Percentiles rank a stretch among this genome's conserved stretches.
Conservation (phyloP, 768 basidiomycete species). For the Cystobasidium onofrii region DNA sequence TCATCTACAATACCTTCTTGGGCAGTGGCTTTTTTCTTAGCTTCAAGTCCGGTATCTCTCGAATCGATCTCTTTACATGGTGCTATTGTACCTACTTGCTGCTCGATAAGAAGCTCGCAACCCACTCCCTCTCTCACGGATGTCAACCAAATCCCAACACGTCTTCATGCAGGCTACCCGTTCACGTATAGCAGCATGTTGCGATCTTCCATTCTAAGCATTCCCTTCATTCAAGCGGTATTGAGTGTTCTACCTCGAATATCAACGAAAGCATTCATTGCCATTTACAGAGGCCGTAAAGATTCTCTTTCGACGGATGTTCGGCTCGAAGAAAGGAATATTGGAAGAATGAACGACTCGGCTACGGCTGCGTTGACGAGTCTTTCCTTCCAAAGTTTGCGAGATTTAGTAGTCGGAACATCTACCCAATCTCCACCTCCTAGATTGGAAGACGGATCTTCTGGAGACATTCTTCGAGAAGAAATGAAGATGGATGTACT, state of each 20-base stretch:
- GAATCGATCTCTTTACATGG: neutral
- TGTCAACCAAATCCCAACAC: neutral
- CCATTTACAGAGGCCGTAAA: neutral
- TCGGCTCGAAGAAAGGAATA: neutral
- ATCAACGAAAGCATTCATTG: too few species aligned
- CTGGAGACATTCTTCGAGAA: too few species aligned
- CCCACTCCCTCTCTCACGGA: neutral
- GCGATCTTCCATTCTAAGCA: neutral
- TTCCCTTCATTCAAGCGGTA: neutral
- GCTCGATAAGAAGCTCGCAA: neutral
- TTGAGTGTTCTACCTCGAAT: too few species aligned
- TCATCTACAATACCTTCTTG: constrained; percentile 14
- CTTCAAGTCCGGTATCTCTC: neutral
- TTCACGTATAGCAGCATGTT: neutral
- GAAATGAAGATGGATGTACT: too few species aligned
- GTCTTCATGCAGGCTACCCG: neutral
- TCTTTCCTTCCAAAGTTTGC: neutral
- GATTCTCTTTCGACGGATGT: neutral
- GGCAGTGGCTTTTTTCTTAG: neutral
- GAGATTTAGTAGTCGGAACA: neutral
- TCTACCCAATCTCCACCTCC: neutral
- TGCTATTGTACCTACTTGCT: neutral
- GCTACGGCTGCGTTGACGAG: neutral
- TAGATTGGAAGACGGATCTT: too few species aligned
- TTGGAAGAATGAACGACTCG: neutral